A percentile compares a stretch with the other conserved stretches of the same genome.
Conservation (phyloP, 73 alveolate genomes). For the Loxodes magnus region DNA sequence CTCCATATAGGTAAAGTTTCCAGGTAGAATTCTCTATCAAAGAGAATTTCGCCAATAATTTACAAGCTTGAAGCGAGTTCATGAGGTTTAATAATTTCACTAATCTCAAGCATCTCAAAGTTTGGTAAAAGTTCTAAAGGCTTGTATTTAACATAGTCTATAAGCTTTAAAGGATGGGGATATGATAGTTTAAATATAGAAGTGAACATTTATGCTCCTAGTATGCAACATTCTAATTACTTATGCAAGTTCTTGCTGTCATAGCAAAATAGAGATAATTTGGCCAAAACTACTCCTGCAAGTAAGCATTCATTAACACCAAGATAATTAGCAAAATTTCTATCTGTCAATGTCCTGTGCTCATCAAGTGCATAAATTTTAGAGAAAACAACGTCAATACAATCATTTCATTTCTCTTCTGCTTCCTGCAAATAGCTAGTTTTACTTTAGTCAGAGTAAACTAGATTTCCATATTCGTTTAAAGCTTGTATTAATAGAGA, state of each 20-base stretch:
- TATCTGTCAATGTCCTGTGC: slow-evolving; percentile 49
- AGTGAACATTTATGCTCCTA: slow-evolving; percentile 43
- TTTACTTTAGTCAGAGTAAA: slow-evolving; percentile 62
- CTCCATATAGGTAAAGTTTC: slow-evolving; percentile 73
- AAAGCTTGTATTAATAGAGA: slow-evolving; percentile 72
- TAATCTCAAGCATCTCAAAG: slow-evolving; percentile 43
- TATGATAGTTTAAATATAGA: slow-evolving; percentile 32
- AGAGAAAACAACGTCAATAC: slow-evolving; percentile 85
- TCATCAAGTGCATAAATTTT: slow-evolving; percentile 67
- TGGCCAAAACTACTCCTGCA: slow-evolving; percentile 52
- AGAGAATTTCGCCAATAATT: slow-evolving; percentile 47
- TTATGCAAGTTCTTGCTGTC: slow-evolving; percentile 35
- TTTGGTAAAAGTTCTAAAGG: slow-evolving; percentile 68
- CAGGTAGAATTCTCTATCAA: slow-evolving; percentile 59
- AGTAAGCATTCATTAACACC: slow-evolving; percentile 45
- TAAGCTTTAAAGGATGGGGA: slow-evolving; percentile 47
- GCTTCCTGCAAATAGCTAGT: slow-evolving; percentile 71
- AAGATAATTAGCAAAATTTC: slow-evolving; percentile 30
- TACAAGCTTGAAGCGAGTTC: slow-evolving; percentile 58
- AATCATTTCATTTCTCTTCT: slow-evolving; percentile 82
- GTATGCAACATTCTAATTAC: slow-evolving; percentile 29
- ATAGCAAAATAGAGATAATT: slow-evolving; percentile 39
- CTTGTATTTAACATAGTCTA: slow-evolving; percentile 52
- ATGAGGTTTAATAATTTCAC: slow-evolving; percentile 46
- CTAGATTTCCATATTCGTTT: slow-evolving; percentile 73